Evolutionary conservation across 2,329 filamentous ascomycete species (phyloP).

Genomic region (Tothia fuscella): DNA sequence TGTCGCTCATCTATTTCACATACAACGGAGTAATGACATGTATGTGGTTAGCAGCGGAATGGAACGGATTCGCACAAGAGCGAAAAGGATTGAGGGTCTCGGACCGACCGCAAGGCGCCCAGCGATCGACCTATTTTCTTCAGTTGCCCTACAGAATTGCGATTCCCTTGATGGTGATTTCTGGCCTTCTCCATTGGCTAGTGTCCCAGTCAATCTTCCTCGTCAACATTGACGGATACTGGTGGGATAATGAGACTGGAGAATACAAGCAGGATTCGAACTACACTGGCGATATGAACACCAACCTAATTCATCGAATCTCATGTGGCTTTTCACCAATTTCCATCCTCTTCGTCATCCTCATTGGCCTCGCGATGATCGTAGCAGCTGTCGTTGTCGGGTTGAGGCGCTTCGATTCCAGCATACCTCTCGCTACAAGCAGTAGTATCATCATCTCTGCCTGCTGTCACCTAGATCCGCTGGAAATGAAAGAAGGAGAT

Average conservation of each 20-base stretch:
- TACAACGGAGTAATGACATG: constrained; percentile 35
- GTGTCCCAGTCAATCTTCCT: constrained; percentile 34
- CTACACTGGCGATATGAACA: background rate
- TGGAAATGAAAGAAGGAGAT: background rate
- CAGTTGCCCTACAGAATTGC: constrained; percentile 27
- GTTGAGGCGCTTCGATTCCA: constrained; percentile 62
- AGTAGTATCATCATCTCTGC: constrained; percentile 35
- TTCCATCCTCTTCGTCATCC: constrained; percentile 14
- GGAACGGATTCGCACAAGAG: constrained; percentile 24
- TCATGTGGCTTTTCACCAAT: constrained; percentile 14
- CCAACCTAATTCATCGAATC: constrained; percentile 10
- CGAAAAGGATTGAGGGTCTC: constrained; percentile 28
- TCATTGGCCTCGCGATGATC: background rate
- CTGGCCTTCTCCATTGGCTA: constrained; percentile 30
- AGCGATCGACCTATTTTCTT: constrained; percentile 30
- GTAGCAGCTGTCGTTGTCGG: constrained; percentile 35
- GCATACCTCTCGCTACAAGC: constrained; percentile 66
- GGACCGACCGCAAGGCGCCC: constrained; percentile 20
- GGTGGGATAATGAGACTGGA: background rate
- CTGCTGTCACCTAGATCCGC: constrained; percentile 14
- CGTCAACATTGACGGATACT: constrained; percentile 18
- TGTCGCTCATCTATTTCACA: constrained; percentile 32
- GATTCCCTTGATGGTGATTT: constrained; percentile 23
- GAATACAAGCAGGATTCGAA: background rate
- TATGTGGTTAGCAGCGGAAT: constrained; percentile 38